Base-by-base conservation (phyloP, 2,329 filamentous ascomycete genomes). In the Ceratocystis harringtonii region DNA sequence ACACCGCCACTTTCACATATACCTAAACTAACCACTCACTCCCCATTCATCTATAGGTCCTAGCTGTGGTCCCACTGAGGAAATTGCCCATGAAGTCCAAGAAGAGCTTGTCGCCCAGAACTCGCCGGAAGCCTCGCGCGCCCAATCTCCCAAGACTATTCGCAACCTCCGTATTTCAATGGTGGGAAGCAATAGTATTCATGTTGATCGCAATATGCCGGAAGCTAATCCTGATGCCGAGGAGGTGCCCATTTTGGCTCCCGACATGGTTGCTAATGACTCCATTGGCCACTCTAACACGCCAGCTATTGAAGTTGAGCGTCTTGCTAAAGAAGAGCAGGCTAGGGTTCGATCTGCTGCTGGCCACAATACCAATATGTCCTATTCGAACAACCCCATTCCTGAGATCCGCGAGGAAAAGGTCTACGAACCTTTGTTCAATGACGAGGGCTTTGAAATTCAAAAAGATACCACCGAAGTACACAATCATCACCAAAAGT, bases 351-450 rank as follows among this genome's bases (percentile, higher is more conserved):
- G 84, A 62, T 83, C 86, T 8, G 77, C 77, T 55, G 19, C 12
- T n/a, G 87, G 87, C 72, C 78, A 83, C 68, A 81, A 85, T n/a
- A 75, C 78, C 41, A 58, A 76, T 6, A 55, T 5, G 8, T 15
- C 50, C 25, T 30, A 80, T 5, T 78, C 80, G 17, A 86, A 74
- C 76, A 77, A 71, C 76, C 84, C 55, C 91, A 87, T 2, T 7
- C 90, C 95, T 70, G 88, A 95, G 71, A 88, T 95, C 5, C 90
- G 95, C 70, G 88, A 95, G 71, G 89, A 95, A 4, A 87, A 92
- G 71, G 92, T 97, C 74, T 97, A 97, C 71, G 92, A 97, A 73
- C 94, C 94, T 1, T 78, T 99, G 2, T 99, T 99, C 75, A 86
- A 89, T 0, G 91, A 94, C 66, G 88, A 68, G 43, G 66, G 19